Percentiles rank a stretch among this genome's conserved stretches.
Evolutionary conservation across 495 filamentous ascomycete species (phyloP).

Genomic region (Friedmanniomyces simplex): DNA sequence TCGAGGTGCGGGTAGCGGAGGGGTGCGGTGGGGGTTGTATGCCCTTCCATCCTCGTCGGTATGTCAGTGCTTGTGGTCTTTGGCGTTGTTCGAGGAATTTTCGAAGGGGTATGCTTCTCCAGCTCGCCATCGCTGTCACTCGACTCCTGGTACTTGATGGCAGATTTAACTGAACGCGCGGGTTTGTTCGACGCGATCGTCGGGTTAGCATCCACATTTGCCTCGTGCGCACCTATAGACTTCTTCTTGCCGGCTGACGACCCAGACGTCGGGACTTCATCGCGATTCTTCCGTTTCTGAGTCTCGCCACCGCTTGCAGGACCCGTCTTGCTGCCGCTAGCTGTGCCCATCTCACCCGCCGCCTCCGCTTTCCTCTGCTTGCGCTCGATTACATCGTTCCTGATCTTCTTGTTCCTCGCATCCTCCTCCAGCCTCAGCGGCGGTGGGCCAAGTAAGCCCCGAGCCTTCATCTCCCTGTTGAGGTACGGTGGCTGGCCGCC

Average conservation of each 20-base stretch:
- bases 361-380: background rate
- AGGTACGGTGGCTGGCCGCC: background rate
- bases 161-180: background rate
- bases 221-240: too few species aligned
- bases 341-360: too few species aligned
- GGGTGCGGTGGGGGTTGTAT: background rate
- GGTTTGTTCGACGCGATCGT: background rate
- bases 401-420: background rate
- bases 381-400: background rate
- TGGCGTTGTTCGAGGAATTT: background rate
- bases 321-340: too few species aligned
- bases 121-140: background rate
- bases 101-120: background rate
- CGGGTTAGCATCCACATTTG: background rate
- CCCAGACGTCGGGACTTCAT: background rate
- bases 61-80: background rate
- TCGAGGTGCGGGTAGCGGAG: background rate
- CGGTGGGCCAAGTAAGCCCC: background rate
- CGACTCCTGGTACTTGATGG: background rate
- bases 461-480: background rate
- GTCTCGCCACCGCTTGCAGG: too few species aligned
- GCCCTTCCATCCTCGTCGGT: background rate
- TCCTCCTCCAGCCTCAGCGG: constrained; percentile 10
- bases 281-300: too few species aligned
- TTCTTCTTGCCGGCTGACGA: too few species aligned